phyloP scores from a whole-genome alignment of 2,329 filamentous ascomycete genomes.

The Phialophora macrospora region DNA sequence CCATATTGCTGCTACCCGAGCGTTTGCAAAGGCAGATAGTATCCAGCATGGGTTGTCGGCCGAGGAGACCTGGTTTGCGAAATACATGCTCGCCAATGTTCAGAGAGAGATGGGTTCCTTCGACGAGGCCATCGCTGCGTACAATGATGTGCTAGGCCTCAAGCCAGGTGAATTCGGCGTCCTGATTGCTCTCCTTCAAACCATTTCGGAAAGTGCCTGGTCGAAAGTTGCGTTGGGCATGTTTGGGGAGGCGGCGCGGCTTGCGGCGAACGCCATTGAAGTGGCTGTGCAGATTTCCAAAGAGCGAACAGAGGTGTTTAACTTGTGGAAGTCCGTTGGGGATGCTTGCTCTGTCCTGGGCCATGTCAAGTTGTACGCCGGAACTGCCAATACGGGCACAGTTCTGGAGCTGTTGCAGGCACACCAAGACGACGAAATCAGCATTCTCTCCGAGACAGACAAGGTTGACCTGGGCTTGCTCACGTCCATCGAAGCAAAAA shows the following conservation, averaged over 20 bases:
- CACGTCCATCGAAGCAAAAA: constrained; percentile 32
- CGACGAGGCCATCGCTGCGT: constrained; percentile 78
- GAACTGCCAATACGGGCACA: constrained; percentile 62
- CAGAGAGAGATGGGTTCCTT: constrained; percentile 90
- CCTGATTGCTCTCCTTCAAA: constrained; percentile 83
- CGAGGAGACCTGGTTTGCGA: constrained; percentile 88
- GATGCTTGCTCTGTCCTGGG: constrained; percentile 88
- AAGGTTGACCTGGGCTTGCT: constrained; percentile 47
- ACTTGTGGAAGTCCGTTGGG: constrained; percentile 90
- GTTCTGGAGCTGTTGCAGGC: constrained; percentile 17
- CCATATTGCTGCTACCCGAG: constrained; percentile 91
- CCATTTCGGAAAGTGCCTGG: constrained; percentile 79
- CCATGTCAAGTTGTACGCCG: constrained; percentile 70
- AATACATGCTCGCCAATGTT: constrained; percentile 95
- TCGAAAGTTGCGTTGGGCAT: constrained; percentile 78
- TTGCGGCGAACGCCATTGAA: constrained; percentile 70
- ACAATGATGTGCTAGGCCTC: constrained; percentile 71
- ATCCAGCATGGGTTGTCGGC: constrained; percentile 67
- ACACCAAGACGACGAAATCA: constrained; percentile 55
- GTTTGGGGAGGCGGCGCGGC: constrained; percentile 79
- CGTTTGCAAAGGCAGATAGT: constrained; percentile 81
- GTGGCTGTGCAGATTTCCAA: constrained; percentile 68
- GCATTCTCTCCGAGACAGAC: constrained; percentile 72
- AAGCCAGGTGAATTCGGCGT: constrained; percentile 82
- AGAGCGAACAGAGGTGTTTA: constrained; percentile 74